These are phyloP conservation scores for Chlamydomonas sphaeroides DNA, from an alignment of 139 green algal species.

Conservation along the genomic window DNA sequence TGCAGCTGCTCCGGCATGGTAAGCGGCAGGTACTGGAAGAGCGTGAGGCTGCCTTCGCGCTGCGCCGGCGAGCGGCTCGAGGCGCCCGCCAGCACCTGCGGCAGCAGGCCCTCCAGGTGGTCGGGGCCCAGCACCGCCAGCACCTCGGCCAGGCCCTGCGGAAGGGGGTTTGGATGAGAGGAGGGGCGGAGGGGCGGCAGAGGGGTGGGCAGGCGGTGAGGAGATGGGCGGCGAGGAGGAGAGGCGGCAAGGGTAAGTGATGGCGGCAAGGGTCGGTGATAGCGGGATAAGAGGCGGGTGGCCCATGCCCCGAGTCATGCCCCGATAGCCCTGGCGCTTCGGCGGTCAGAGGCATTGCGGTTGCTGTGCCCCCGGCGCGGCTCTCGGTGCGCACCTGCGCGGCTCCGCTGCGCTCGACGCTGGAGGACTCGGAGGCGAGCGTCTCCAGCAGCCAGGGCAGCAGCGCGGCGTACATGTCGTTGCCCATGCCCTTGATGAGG, in stretches of 20 bases:
- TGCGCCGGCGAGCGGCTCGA: conserved; percentile 33
- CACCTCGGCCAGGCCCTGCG: conserved; percentile 92
- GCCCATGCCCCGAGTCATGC: too few species aligned
- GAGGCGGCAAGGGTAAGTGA: too few species aligned
- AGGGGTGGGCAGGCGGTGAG: too few species aligned
- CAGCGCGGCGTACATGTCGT: conserved; percentile 73
- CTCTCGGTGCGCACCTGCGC: conserved; percentile 54
- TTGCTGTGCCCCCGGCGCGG: too few species aligned
- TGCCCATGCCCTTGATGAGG: conserved; percentile 84
- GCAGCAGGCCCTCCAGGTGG: conserved; percentile 86
- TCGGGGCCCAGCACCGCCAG: conserved; percentile 83
- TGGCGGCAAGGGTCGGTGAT: too few species aligned
- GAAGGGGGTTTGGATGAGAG: conserved; percentile 1
- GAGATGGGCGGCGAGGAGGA: too few species aligned
- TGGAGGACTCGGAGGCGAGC: conserved; percentile 75
- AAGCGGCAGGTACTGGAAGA: conserved; percentile 84
- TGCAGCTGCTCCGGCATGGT: conserved; percentile 57
- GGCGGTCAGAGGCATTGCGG: too few species aligned
- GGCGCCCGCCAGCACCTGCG: conserved; percentile 75
- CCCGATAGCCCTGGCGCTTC: too few species aligned
- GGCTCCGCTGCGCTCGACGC: conserved; percentile 80
- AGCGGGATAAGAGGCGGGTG: too few species aligned
- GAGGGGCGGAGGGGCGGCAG: too few species aligned
- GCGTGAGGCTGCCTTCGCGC: conserved; percentile 90
- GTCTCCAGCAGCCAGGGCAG: conserved; percentile 90